Evolutionary conservation across 345 rosid genomes (phyloP), one percentile per base, ranked within the genome.

Genomic region (Theobroma cacao): DNA sequence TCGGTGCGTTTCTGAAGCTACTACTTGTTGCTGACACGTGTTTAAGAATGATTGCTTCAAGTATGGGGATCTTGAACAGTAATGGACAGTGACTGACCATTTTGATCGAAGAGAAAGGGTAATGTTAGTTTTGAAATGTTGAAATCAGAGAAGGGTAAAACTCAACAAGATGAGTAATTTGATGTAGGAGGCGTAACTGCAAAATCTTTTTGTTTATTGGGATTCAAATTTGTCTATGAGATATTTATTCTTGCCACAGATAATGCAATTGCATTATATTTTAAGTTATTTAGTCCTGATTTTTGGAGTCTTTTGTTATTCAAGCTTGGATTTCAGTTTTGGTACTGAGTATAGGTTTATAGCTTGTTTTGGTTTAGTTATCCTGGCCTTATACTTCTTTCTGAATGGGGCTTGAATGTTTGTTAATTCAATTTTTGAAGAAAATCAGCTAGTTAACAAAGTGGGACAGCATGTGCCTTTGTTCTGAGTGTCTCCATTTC

Each of bases 1-100:
- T 15, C 17, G 72, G 7, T 70, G 72, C 38, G 31, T 72, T 79
- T 80, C 61, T 75, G 74, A 24, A 55, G 45, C 76, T 48, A 11
- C 48, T 24, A 24, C 22, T 60, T 74, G 50, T 15, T 40, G 55
- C 55, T 60, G 41, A 8, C 61, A 28, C 5, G 45, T 50, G 45
- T 20, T 71, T 20, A 50, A 31, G 26, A 4, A 14, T 45, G 56
- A 26, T 13, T 71, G 38, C 41, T 30, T 70, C 40, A 22, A 14
- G 2, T 13, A 38, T 24, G 11, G 50, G n/a, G 24, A 28, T 70
- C 26, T 48, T 48, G 59, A 70, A 70, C 41, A 50, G 43, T 45
- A 48, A 36, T 47, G 45, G 70, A n/a, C 3, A 38, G 73, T 14
- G 53, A n/a, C 28, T n/a, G 28, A 36, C 41, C 67, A 6, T 5